Evolutionary conservation across 306 rosid species (phyloP).

Genomic region (Corylus heterophylla): DNA sequence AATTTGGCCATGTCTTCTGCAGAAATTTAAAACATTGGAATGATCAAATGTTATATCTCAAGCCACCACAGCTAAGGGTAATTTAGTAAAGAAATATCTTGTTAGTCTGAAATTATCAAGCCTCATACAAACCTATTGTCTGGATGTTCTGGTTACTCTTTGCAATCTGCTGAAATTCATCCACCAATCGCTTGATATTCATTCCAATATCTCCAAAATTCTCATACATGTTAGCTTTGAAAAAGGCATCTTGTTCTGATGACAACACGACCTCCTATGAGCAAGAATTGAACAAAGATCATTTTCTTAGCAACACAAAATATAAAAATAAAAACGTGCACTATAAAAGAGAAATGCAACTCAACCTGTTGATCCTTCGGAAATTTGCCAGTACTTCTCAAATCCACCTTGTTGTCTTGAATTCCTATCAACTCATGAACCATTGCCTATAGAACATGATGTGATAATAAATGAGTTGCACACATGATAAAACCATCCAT

Average conservation of each 20-base stretch:
- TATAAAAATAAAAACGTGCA: conserved; percentile 16
- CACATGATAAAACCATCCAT: conserved; percentile 8
- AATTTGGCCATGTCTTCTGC: conserved; percentile 97
- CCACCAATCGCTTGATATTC: conserved; percentile 92
- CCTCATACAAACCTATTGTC: conserved; percentile 74
- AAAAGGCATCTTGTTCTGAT: conserved; percentile 88
- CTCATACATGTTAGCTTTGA: conserved; percentile 87
- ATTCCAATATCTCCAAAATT: conserved; percentile 97
- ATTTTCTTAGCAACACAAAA: conserved; percentile 25
- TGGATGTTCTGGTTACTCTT: conserved; percentile 91
- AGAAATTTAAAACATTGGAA: conserved; percentile 35
- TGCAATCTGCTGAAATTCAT: conserved; percentile 88
- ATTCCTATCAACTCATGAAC: conserved; percentile 95
- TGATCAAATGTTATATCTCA: conserved; percentile 11
- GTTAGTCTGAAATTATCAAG: conserved; percentile 9
- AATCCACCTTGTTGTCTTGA: conserved; percentile 91
- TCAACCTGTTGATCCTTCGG: conserved; percentile 92
- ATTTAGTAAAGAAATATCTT: neutral
- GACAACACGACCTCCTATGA: conserved; percentile 91
- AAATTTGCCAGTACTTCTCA: conserved; percentile 66
- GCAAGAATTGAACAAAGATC: conserved; percentile 25
- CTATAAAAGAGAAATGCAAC: conserved; percentile 19
- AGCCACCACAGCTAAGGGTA: neutral
- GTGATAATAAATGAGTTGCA: conserved; percentile 23
- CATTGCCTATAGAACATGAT: conserved; percentile 70